Conservation (phyloP, 306 rosid genomes). For the Sophora flavescens region DNA sequence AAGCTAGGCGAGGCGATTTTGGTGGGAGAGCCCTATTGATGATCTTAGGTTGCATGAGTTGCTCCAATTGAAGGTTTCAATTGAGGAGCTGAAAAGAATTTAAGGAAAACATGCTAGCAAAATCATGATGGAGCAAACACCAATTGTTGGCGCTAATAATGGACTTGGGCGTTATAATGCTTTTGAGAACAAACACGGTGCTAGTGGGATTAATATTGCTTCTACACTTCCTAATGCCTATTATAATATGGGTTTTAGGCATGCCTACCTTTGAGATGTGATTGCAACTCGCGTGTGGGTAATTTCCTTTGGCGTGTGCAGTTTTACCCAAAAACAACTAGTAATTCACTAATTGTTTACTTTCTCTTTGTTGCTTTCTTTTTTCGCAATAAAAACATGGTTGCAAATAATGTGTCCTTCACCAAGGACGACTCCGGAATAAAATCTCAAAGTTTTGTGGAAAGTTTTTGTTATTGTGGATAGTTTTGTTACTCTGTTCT, state of each 20-base stretch:
- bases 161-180: slow-evolving; percentile 37
- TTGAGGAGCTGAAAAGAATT: too few species aligned
- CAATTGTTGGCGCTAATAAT: slow-evolving; percentile 27
- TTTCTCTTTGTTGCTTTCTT: slow-evolving; percentile 2
- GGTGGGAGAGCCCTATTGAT: too few species aligned
- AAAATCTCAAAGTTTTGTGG: too few species aligned
- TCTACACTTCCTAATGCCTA: slow-evolving; percentile 44
- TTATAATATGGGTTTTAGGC: slow-evolving; percentile 52
- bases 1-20: too few species aligned
- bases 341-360: slow-evolving; percentile 34
- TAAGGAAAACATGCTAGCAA: too few species aligned
- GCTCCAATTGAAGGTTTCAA: too few species aligned
- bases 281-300: too few species aligned
- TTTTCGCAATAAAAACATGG: slow-evolving; percentile 14
- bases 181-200: slow-evolving; percentile 41
- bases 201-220: slow-evolving; percentile 33
- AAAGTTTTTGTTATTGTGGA: too few species aligned
- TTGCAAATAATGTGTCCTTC: slow-evolving; percentile 40
- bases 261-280: slow-evolving; percentile 48
- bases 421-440: slow-evolving; percentile 31
- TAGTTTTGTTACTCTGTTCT: too few species aligned
- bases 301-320: too few species aligned
- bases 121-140: too few species aligned
- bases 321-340: slow-evolving; percentile 3
- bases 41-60: too few species aligned